phyloP scores from a whole-genome alignment of 2,329 filamentous ascomycete species.

The Penicillium sp. region DNA sequence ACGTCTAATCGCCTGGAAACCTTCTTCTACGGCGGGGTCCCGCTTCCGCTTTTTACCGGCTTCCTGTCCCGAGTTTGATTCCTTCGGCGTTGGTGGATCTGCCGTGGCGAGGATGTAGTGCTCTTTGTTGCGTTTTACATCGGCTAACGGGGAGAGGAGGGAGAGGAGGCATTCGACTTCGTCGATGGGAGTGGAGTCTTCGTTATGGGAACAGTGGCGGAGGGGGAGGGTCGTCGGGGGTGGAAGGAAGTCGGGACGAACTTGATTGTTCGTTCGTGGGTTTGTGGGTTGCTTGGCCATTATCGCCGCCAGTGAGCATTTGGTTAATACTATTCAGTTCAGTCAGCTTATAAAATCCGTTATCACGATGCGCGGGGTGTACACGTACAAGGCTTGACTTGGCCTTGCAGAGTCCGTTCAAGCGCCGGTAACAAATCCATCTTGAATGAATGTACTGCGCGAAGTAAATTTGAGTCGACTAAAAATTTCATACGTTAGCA shows the following conservation, averaged over 20 bases:
- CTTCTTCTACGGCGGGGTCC: constrained; percentile 32
- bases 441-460: constrained; percentile 80
- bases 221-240: constrained; percentile 51
- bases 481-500: constrained; percentile 19
- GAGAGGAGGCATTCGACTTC: constrained; percentile 52
- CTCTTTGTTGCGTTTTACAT: constrained; percentile 52
- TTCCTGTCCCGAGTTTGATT: constrained; percentile 22
- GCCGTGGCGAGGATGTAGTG: constrained; percentile 54
- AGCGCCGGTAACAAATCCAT: constrained; percentile 83
- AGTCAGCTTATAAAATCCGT: constrained; percentile 42
- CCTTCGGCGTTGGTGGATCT: constrained; percentile 39
- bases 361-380: not conserved
- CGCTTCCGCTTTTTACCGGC: constrained; percentile 40
- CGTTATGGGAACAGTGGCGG: constrained; percentile 54
- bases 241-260: constrained; percentile 49
- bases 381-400: constrained; percentile 76
- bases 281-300: constrained; percentile 46
- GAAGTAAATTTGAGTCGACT: constrained; percentile 85
- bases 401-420: constrained; percentile 81
- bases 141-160: constrained; percentile 44
- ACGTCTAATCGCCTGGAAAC: constrained; percentile 37
- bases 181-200: constrained; percentile 47
- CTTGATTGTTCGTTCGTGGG: constrained; percentile 44
- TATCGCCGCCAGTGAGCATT: constrained; percentile 57
- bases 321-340: constrained; percentile 68